Evolutionary conservation across 2,329 filamentous ascomycete species (phyloP), one percentile per base, ranked within the genome.

Genomic region (Colletotrichum tropicale): DNA sequence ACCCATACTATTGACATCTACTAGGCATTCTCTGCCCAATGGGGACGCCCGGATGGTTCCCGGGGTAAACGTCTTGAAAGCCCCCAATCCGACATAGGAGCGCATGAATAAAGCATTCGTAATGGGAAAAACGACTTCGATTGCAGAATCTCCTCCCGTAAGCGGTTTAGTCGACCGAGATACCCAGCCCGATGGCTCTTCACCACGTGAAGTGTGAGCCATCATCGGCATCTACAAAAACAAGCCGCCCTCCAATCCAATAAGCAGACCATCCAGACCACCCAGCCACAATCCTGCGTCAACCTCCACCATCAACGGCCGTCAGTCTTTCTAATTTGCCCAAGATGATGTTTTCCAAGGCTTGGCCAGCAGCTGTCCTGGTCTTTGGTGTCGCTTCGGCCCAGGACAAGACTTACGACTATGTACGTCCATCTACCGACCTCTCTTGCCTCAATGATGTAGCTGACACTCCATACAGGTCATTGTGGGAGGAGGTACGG

Each of bases 371-470:
- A 8, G 32, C n/a, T 7, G 30, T 77, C 8, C 18, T 65, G 3
- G 38, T 75, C 15, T 26, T 77, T 26, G 68, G 55, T 28, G 71
- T n/a, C 18, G 21, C 65, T 16, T 70, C 60, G 7, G 66, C 68
- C 16, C 26, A 71, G 12, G 72, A 68, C 16, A 38, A 70, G 38
- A 38, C 77, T 21, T 80, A 78, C 38, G 79, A 80, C 77, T 80
- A 80, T 62, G 79, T 80, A 74, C 56, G 79, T 80, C 73, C 0
- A 15, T 71, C 4, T 8, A n/a, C 5, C 32, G 5, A 5, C 5
- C 26, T 26, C 16, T 36, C 16, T 58, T 24, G 21, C 8, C 24
- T 21, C 18, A 21, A 48, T 28, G 4, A 58, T 26, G 5, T 26
- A 15, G 21, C 36, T 73, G 15, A 73, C 55, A 34, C 4, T 52